Conservation (phyloP, 352 stramenopile species). For the Phytophthora europaea region DNA sequence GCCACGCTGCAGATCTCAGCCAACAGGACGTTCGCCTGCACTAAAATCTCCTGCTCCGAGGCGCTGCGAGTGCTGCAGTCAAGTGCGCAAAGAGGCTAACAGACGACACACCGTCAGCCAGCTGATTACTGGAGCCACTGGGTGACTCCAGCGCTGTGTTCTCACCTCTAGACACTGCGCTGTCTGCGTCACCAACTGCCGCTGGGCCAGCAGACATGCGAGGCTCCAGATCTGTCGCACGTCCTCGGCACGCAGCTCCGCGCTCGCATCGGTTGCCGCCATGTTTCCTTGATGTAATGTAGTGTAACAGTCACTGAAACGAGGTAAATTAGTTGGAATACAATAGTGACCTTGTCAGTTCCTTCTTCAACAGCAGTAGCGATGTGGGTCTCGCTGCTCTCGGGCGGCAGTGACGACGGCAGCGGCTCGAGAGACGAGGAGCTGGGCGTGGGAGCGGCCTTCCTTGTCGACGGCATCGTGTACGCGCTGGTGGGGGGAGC, state of each 20-base stretch:
- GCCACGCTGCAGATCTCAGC: constrained; percentile 67
- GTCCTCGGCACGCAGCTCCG: constrained; percentile 37
- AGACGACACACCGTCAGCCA: constrained; percentile 1
- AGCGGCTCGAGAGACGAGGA: constrained; percentile 42
- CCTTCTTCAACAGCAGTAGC: constrained; percentile 29
- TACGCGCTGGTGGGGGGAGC: constrained; percentile 75
- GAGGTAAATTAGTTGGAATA: background rate
- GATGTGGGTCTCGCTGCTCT: constrained; percentile 21
- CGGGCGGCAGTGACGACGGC: background rate
- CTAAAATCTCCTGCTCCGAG: constrained; percentile 35
- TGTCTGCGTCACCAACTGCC: constrained; percentile 52
- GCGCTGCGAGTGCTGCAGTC: constrained; percentile 20
- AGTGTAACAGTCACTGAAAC: background rate
- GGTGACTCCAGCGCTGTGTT: background rate
- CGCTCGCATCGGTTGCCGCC: constrained; percentile 12
- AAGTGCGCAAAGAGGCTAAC: constrained; percentile 46
- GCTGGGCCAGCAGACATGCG: constrained; percentile 51
- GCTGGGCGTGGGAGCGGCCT: constrained; percentile 65
- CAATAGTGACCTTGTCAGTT: constrained; percentile 15
- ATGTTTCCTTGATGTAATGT: constrained; percentile 14
- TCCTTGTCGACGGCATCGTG: constrained; percentile 73
- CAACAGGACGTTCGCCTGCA: constrained; percentile 56
- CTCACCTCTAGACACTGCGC: constrained; percentile 62
- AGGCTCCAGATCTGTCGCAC: constrained; percentile 73
- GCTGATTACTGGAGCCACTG: background rate